phyloP scores from a whole-genome alignment of 1,284 basidiomycete genomes.

The Athelia psychrophila region DNA sequence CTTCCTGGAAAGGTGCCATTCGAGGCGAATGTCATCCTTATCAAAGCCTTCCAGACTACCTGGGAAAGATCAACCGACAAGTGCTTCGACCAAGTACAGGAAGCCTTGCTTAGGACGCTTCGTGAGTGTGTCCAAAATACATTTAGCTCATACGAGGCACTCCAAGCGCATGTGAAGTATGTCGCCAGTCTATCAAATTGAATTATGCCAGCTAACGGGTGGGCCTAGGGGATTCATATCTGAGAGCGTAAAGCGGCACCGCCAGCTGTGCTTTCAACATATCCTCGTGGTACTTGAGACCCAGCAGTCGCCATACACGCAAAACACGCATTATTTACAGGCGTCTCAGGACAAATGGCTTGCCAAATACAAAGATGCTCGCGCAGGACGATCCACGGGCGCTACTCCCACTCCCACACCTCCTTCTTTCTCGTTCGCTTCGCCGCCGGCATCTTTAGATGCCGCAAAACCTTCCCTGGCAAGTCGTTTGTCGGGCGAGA shows the following conservation, averaged over 20 bases:
- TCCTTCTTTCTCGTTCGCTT: neutral
- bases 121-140: slow-evolving; percentile 15
- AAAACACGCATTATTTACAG: slow-evolving; percentile 35
- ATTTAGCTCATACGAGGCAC: slow-evolving; percentile 27
- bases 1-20: slow-evolving; percentile 32
- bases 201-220: neutral
- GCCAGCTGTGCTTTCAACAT: slow-evolving; percentile 14
- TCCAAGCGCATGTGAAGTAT: slow-evolving; percentile 26
- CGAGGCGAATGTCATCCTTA: slow-evolving; percentile 25
- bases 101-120: slow-evolving; percentile 16
- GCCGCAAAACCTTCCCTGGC: neutral
- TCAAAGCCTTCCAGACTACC: slow-evolving; percentile 24
- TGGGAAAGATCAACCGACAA: slow-evolving; percentile 26
- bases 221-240: slow-evolving; percentile 17
- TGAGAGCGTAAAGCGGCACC: slow-evolving; percentile 21
- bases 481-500: neutral
- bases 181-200: slow-evolving; percentile 1
- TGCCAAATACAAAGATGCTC: slow-evolving; percentile 28
- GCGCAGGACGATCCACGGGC: slow-evolving; percentile 13
- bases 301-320: slow-evolving; percentile 36
- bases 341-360: slow-evolving; percentile 31
- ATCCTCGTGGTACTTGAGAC: slow-evolving; percentile 26
- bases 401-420: no score
- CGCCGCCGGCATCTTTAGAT: neutral
- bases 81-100: slow-evolving; percentile 28